Evolutionary conservation across 2,329 filamentous ascomycete genomes (phyloP).

Genomic region (Pseudophaeomoniella oleicola): DNA sequence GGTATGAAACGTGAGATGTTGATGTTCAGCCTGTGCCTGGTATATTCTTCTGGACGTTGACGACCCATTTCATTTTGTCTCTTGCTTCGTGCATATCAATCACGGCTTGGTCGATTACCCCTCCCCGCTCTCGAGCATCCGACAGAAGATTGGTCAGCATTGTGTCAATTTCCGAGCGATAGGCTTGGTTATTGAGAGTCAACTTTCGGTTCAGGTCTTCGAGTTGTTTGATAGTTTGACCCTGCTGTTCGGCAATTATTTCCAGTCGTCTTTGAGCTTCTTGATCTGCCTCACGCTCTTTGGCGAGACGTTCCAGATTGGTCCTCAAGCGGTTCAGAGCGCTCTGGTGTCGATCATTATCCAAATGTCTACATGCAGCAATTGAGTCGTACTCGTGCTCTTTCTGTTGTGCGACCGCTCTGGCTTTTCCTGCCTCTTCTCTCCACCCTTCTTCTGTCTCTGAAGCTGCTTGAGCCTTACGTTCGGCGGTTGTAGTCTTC

Average conservation of each 20-base stretch:
- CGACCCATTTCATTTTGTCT: constrained; percentile 33
- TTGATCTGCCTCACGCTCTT: constrained; percentile 21
- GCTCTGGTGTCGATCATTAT: constrained; percentile 23
- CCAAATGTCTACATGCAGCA: constrained; percentile 22
- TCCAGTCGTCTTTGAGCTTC: constrained; percentile 25
- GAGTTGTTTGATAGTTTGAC: constrained; percentile 24
- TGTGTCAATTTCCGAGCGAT: constrained; percentile 25
- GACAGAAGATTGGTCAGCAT: constrained; percentile 17
- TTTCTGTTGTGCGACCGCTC: constrained; percentile 11
- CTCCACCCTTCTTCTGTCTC: constrained; percentile 12
- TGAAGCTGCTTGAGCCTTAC: constrained; percentile 15
- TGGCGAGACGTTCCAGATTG: constrained; percentile 18
- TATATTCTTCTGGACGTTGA: constrained; percentile 24
- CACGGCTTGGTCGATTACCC: constrained; percentile 20
- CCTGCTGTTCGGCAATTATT: constrained; percentile 30
- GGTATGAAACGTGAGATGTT: background rate
- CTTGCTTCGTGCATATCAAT: constrained; percentile 25
- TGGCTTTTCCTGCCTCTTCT: constrained; percentile 14
- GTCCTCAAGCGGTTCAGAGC: constrained; percentile 22
- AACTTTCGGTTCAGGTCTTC: constrained; percentile 25
- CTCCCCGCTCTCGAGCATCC: constrained; percentile 11
- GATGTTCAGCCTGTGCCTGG: constrained; percentile 8
- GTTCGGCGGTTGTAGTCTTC: constrained; percentile 25
- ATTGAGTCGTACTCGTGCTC: constrained; percentile 26
- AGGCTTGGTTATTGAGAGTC: constrained; percentile 23